Evolutionary conservation across 2,329 filamentous ascomycete genomes (phyloP).

Genomic region (Exophiala alcalophila): DNA sequence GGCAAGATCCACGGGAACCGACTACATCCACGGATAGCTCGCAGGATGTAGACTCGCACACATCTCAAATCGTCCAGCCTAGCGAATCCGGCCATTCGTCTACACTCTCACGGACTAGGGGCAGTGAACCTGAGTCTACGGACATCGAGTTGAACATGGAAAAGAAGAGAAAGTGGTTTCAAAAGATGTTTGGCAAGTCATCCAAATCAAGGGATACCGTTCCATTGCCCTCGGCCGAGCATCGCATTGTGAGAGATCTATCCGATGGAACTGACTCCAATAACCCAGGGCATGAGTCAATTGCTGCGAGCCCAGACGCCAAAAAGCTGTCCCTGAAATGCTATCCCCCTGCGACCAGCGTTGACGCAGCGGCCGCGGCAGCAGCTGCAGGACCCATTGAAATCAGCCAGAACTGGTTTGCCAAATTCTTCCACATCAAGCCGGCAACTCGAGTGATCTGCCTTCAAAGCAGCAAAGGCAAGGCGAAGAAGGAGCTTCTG

Average conservation of each 20-base stretch:
- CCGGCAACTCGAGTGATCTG: conserved; percentile 74
- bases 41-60: conserved; percentile 23
- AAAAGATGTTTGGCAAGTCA: conserved; percentile 29
- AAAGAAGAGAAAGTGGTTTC: conserved; percentile 30
- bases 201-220: conserved; percentile 32
- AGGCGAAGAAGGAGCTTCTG: conserved; percentile 73
- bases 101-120: conserved; percentile 10
- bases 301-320: background rate
- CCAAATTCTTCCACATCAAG: conserved; percentile 84
- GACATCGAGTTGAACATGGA: conserved; percentile 26
- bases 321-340: conserved; percentile 7
- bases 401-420: conserved; percentile 79
- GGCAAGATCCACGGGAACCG: conserved; percentile 9
- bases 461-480: conserved; percentile 68
- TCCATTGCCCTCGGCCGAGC: conserved; percentile 41
- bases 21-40: conserved; percentile 33
- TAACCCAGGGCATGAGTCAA: background rate
- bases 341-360: conserved; percentile 24
- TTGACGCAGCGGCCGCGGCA: conserved; percentile 23
- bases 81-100: conserved; percentile 23
- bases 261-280: conserved; percentile 19
- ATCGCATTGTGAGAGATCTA: conserved; percentile 24
- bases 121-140: conserved; percentile 12
- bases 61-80: conserved; percentile 30
- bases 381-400: conserved; percentile 51